Evolutionary conservation across 2,329 filamentous ascomycete species (phyloP).

Genomic region (Penicillium sp.): DNA sequence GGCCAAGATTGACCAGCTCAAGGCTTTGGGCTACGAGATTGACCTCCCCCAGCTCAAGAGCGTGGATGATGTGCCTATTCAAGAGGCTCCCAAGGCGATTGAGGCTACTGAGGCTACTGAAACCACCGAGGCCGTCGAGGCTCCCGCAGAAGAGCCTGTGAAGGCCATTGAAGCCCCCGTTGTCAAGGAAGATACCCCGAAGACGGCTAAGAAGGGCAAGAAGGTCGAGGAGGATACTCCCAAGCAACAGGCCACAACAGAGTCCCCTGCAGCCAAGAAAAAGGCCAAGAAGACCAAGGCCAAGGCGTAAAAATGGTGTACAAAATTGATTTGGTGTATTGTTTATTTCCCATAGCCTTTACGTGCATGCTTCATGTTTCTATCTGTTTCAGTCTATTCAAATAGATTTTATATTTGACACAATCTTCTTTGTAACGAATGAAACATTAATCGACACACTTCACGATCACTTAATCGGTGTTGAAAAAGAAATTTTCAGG

Average conservation of each 20-base stretch:
- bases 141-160: slow-evolving; percentile 16
- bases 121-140: slow-evolving; percentile 29
- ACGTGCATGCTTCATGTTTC: slow-evolving; percentile 14
- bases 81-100: slow-evolving; percentile 34
- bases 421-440: not conserved
- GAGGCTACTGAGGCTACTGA: slow-evolving; percentile 32
- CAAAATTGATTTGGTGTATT: slow-evolving; percentile 20
- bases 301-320: slow-evolving; percentile 30
- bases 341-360: slow-evolving; percentile 20
- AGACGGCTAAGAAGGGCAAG: slow-evolving; percentile 38
- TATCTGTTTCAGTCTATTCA: not conserved
- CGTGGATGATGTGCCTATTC: slow-evolving; percentile 54
- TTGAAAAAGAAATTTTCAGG: too few relatives aligned
- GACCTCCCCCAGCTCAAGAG: slow-evolving; percentile 70
- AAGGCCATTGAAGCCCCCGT: slow-evolving; percentile 21
- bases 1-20: slow-evolving; percentile 70
- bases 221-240: slow-evolving; percentile 23
- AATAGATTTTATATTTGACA: not conserved
- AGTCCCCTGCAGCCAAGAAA: slow-evolving; percentile 21
- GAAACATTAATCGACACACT: not conserved
- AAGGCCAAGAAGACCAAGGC: slow-evolving; percentile 34
- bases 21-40: slow-evolving; percentile 81
- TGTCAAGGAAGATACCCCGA: slow-evolving; percentile 31
- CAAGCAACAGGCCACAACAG: slow-evolving; percentile 25
- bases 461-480: too few relatives aligned